phyloP scores from a whole-genome alignment of 208 protist species.

The Leishmania martiniquensis region DNA sequence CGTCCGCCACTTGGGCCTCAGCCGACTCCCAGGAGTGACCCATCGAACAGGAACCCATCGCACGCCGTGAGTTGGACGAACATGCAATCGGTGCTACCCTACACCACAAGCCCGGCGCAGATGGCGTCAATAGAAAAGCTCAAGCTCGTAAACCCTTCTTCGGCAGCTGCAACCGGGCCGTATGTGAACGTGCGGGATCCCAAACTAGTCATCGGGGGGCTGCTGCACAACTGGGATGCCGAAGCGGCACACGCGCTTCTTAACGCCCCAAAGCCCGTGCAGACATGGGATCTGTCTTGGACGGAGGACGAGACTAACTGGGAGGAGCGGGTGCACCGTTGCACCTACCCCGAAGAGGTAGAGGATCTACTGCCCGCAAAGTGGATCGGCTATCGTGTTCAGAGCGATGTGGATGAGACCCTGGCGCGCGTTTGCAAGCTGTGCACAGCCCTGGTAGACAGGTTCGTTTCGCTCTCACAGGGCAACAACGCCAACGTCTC shows the following conservation, averaged over 20 bases:
- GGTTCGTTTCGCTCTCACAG: slow-evolving; percentile 76
- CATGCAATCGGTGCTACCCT: slow-evolving; percentile 87
- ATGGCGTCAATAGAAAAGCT: slow-evolving; percentile 81
- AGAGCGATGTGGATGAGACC: slow-evolving; percentile 85
- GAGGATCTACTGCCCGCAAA: slow-evolving; percentile 85
- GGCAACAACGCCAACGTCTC: slow-evolving; percentile 80
- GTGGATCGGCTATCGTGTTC: slow-evolving; percentile 88
- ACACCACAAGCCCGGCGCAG: slow-evolving; percentile 82
- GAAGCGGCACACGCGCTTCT: slow-evolving; percentile 69
- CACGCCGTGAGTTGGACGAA: not conserved
- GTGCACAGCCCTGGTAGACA: slow-evolving; percentile 88
- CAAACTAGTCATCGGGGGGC: slow-evolving; percentile 66
- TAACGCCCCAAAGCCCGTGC: slow-evolving; percentile 47
- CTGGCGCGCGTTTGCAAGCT: slow-evolving; percentile 88
- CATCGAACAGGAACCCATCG: not conserved
- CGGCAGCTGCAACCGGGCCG: slow-evolving; percentile 61
- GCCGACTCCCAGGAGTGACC: not conserved
- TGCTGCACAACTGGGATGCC: slow-evolving; percentile 87
- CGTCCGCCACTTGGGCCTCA: not conserved
- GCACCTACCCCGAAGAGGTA: slow-evolving; percentile 83
- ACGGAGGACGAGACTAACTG: slow-evolving; percentile 78
- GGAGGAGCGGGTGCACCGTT: slow-evolving; percentile 74
- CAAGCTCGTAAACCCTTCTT: slow-evolving; percentile 78
- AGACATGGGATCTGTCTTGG: slow-evolving; percentile 87
- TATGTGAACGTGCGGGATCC: slow-evolving; percentile 61